These are phyloP conservation scores for Bipolaris gigantea DNA, from an alignment of 2,329 filamentous ascomycete genomes.

Conservation along the genomic window DNA sequence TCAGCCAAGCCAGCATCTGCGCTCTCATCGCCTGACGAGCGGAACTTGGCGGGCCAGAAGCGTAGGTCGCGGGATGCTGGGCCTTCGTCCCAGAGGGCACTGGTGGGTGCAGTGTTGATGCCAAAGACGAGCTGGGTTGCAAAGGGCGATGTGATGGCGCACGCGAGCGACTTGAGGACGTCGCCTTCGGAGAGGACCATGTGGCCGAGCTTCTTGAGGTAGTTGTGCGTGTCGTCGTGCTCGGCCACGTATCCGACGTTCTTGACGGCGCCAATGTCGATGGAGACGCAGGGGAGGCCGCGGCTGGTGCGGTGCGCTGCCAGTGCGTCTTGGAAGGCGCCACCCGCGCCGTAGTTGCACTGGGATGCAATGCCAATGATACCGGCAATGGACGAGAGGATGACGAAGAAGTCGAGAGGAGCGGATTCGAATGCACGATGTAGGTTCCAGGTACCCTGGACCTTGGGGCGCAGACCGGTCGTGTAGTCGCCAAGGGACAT, in stretches of 20 bases:
- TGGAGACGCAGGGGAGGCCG: constrained; percentile 41
- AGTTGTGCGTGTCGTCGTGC: background rate
- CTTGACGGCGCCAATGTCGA: constrained; percentile 58
- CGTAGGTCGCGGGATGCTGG: background rate
- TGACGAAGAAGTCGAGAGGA: constrained; percentile 30
- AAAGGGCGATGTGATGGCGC: background rate
- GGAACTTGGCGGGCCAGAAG: background rate
- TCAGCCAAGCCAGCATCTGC: background rate
- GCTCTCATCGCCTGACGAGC: background rate
- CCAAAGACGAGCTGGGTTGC: background rate
- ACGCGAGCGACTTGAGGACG: background rate
- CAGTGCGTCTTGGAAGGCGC: constrained; percentile 38
- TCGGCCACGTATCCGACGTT: constrained; percentile 43
- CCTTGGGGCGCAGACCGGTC: constrained; percentile 14
- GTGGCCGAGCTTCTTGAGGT: background rate
- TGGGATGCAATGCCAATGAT: constrained; percentile 43
- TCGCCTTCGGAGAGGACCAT: background rate
- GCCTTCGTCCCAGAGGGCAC: background rate
- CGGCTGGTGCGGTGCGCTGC: constrained; percentile 14
- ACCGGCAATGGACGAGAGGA: constrained; percentile 30
- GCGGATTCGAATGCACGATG: constrained; percentile 12
- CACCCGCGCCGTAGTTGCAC: constrained; percentile 51
- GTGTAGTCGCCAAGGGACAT: constrained; percentile 21
- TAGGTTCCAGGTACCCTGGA: constrained; percentile 27
- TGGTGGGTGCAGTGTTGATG: background rate